Base-by-base conservation (phyloP, 2,329 filamentous ascomycete genomes). In the Fusarium sacchari region DNA sequence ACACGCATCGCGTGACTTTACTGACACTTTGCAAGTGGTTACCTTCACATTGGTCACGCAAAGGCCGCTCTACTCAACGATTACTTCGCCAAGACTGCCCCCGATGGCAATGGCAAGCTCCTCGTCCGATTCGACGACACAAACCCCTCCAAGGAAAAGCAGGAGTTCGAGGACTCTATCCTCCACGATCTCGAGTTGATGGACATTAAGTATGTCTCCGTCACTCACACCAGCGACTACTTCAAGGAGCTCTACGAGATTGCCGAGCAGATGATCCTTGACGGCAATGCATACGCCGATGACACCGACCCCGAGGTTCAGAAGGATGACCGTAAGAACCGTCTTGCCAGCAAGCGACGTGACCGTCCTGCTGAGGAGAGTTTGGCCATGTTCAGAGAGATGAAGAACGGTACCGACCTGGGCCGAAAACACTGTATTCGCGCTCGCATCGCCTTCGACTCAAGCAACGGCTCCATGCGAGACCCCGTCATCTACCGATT, bases 401-500 rank as follows among this genome's bases (percentile, higher is more conserved):
- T 99, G 96, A 97, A 95, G 87, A 88, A 89, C 64, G 95, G 93
- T 49, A 92, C 91, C 6, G 89, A 92, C 55, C 91, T 95, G 82
- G 96, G 96, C 67, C 84, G 91, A 55, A 90, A 88, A 80, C 95
- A 96, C 90, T 98, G 94, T 84, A 97, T 99, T 75, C 93, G 96
- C 69, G 96, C 96, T 66, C 98, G 97, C 87, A 94, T 98, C 77
- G 96, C 94, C 3, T 90, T 93, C 76, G 94, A 97, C 82, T 93
- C 96, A 84, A 93, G 93, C 74, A 98, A 99, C 87, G 97, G 97
- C 84, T 94, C 96, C 60, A 92, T 98, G 89, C 90, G 96, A 74
- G 96, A 99, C 82, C 96, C 96, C 18, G 95, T 98, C 83, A 97
- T 99, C 82, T 98, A 98, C 88, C 92, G 96, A 75, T 98, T 95